These are phyloP conservation scores for Talaromyces sp. DNA, from an alignment of 2,329 filamentous ascomycete species.

Conservation along the genomic window DNA sequence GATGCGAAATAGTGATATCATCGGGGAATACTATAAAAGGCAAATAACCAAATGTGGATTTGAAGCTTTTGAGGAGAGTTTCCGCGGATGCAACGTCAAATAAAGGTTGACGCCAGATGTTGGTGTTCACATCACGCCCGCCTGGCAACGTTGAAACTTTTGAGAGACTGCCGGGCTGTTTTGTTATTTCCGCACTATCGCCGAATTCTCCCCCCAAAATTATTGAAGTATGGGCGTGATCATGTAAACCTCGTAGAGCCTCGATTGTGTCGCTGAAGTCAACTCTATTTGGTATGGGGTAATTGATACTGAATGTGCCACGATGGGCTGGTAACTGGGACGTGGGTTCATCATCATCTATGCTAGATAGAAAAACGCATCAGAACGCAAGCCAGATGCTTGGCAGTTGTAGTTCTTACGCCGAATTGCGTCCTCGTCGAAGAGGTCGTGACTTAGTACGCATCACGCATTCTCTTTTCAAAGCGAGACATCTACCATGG, in stretches of 20 bases:
- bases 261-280: background rate
- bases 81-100: conserved; percentile 15
- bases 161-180: background rate
- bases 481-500: conserved; percentile 12
- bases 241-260: conserved; percentile 10
- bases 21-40: background rate
- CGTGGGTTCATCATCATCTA: background rate
- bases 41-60: conserved; percentile 4
- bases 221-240: conserved; percentile 2
- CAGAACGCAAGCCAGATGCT: background rate
- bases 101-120: conserved; percentile 17
- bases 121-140: background rate
- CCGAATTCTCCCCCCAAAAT: background rate
- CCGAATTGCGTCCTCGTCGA: conserved; percentile 9
- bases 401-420: conserved; percentile 11
- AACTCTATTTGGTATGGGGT: background rate
- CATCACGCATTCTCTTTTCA: conserved; percentile 14
- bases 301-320: background rate
- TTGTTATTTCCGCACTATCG: background rate
- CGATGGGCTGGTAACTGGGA: background rate
- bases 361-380: background rate
- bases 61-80: conserved; percentile 15
- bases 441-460: conserved; percentile 13
- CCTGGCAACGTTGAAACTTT: background rate
- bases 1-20: conserved; percentile 9